Evolutionary conservation across 306 rosid species (phyloP), one percentile per base, ranked within the genome.

Genomic region (Cucumis cinereus): DNA sequence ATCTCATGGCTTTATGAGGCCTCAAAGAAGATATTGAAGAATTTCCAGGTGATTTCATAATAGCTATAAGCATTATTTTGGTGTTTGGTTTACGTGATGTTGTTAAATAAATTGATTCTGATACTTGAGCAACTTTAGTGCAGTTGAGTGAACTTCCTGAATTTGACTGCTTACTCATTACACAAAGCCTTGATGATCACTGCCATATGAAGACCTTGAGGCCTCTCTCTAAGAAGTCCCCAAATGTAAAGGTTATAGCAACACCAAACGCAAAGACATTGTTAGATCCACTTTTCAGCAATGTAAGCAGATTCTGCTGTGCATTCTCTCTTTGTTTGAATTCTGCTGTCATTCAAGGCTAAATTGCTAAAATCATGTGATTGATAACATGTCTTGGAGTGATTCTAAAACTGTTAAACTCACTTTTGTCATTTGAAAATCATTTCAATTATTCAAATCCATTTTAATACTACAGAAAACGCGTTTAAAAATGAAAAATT

Each of bases 131-230:
- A 75, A 67, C 60, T 79, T 78, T 85, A 78, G 80, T 87, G 91
- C 96, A 94, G 97, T 87, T 94, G 69, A 82, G 76, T 79, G 97
- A 94, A 84, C 91, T 91, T 87, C 98, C 97, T 14, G 93, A 90
- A 79, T 84, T 94, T 10, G 91, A 87, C 86, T 90, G 90, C 80
- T 22, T 91, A 35, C 87, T 94, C 53, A 91, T 91, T 62, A 94
- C 98, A 12, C 97, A 91, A 89, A 94, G 96, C 83, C 93, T 91
- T 61, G 98, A 94, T 84, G 96, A 94, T 83, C 98, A 91, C 84
- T 94, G 96, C 84, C 98, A 94, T 86, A 84, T 94, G 93, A 91
- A 90, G 84, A 94, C 93, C 64, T 79, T 94, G 68, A 89, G 75
- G 72, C 94, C 93, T 4, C 91, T 94, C 71, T 90, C 95, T 28